These are phyloP conservation scores for Protea cynaroides DNA, from an alignment of 164 flowering plant genomes.

Conservation along the genomic window DNA sequence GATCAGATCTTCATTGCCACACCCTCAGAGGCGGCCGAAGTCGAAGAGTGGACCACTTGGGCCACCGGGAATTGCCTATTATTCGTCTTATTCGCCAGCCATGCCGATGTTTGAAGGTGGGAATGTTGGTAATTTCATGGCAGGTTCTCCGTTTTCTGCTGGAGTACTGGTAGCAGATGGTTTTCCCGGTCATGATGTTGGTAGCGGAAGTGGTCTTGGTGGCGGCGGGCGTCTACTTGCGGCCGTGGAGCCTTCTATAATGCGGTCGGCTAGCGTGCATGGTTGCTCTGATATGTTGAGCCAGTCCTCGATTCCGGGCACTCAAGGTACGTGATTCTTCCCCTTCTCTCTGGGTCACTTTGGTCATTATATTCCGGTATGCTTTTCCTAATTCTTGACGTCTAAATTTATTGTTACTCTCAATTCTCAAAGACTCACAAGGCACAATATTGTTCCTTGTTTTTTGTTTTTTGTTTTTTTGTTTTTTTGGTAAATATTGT, in stretches of 20 bases:
- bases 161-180: constrained; percentile 48
- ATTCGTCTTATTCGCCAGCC: constrained; percentile 59
- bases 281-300: constrained; percentile 65
- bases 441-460: too few species aligned
- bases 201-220: constrained; percentile 15
- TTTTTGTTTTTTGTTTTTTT: too few species aligned
- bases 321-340: constrained; percentile 32
- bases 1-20: constrained; percentile 31
- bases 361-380: too few species aligned
- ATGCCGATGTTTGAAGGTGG: constrained; percentile 47
- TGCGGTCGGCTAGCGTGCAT: constrained; percentile 77
- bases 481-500: too few species aligned
- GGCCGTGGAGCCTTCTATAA: constrained; percentile 54
- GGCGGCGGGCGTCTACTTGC: constrained; percentile 27
- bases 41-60: constrained; percentile 96
- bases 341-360: neutral
- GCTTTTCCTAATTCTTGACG: too few species aligned
- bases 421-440: too few species aligned
- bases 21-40: constrained; percentile 61
- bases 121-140: constrained; percentile 31
- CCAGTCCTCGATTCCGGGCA: constrained; percentile 37
- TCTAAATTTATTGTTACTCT: too few species aligned
- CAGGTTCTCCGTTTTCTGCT: constrained; percentile 59
- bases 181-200: constrained; percentile 23
- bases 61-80: constrained; percentile 60